Evolutionary conservation across 345 rosid species (phyloP), one percentile per base, ranked within the genome.

Genomic region (Dipteronia sinensis): DNA sequence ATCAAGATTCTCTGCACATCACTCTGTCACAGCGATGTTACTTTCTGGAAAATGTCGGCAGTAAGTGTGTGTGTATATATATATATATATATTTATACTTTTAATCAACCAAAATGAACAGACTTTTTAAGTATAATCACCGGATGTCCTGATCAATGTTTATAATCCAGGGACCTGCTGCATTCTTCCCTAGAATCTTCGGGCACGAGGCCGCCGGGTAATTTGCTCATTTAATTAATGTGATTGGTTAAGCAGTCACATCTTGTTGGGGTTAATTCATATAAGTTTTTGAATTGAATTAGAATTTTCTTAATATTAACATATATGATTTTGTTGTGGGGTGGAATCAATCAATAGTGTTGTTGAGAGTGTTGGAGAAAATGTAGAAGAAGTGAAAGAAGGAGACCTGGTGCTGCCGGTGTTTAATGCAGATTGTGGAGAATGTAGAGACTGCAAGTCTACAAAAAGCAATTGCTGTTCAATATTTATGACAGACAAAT

Each of bases 161-260:
- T 69, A 7, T 7, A 42, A 46, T 85, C 1, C 72, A 88, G 96
- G 88, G 82, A 51, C 92, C 96, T 0, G 0, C 63, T 46, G 76
- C 86, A 12, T 13, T 49, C 29, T 88, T 86, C 77, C 97, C 95
- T 1, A 87, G 86, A 80, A 89, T 94, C 56, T 59, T 94, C 4
- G 97, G 95, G 23, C 97, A 94, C 40, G 93, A 94, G 84, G 95
- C 97, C 2, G 87, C 81, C 67, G 94, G 96, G 97, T 92, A 82
- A 42, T 42, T 31, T 31, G 34, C 0, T 31, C 34, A 3, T 31
- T 31, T 31, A 31, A 31, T 31, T 31, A 31, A 31, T 31, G 34
- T 31, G 34, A 31, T 31, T 4, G 34, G 34, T 31, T 4, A 5
- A 31, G 31, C 31, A 29, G n/a, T n/a, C 27, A 27, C 6, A 0